These are phyloP conservation scores for Sordariomycetes sp. DNA, from an alignment of 2,329 filamentous ascomycete genomes.

Conservation along the genomic window DNA sequence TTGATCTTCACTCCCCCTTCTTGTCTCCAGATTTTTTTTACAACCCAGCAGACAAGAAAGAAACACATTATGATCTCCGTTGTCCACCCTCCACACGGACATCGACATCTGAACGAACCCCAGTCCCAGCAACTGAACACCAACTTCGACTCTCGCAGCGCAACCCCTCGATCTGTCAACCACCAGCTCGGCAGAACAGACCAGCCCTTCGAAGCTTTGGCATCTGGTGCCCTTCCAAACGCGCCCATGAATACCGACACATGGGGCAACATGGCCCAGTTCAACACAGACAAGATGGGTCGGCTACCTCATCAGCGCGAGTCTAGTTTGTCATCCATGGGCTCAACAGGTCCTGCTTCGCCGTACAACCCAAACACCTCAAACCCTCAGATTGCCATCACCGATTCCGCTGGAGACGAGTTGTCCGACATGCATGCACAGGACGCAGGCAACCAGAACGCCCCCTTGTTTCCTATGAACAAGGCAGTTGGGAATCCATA, in stretches of 20 bases:
- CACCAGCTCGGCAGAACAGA: background rate
- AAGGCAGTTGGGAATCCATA: slow-evolving; percentile 28
- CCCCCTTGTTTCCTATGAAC: slow-evolving; percentile 31
- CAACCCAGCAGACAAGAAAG: no score
- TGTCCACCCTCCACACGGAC: slow-evolving; percentile 2
- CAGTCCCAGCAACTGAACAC: background rate
- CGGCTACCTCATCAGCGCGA: slow-evolving; percentile 46
- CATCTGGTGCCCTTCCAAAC: slow-evolving; percentile 4
- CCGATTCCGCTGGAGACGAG: slow-evolving; percentile 36
- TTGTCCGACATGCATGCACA: slow-evolving; percentile 30
- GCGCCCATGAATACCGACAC: slow-evolving; percentile 32
- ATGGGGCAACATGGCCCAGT: slow-evolving; percentile 27
- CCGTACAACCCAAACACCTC: slow-evolving; percentile 46
- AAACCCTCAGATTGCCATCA: slow-evolving; percentile 49
- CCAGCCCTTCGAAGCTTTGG: slow-evolving; percentile 3
- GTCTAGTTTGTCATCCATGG: slow-evolving; percentile 51
- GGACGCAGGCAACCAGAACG: slow-evolving; percentile 11
- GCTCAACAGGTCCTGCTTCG: slow-evolving; percentile 50
- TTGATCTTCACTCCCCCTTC: no score
- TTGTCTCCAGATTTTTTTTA: no score
- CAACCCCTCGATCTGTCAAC: background rate
- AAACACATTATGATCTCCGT: slow-evolving; percentile 3
- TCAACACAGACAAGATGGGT: slow-evolving; percentile 21
- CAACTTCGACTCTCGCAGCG: background rate
- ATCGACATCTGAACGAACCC: background rate